Conservation (phyloP, 148 eudicot species). For the Silene latifolia region DNA sequence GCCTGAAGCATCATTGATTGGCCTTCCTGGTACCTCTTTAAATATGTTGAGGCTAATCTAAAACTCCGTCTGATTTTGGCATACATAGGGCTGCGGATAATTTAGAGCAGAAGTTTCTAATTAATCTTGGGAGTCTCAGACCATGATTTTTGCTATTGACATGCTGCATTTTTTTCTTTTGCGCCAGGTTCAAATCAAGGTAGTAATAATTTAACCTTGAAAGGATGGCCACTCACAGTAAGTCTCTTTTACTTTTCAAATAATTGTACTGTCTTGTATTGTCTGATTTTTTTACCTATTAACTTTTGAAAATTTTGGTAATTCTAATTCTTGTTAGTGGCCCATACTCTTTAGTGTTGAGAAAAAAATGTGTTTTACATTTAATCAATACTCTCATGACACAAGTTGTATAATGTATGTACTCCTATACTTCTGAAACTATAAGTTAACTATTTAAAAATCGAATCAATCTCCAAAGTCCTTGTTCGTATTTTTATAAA, state of each 20-base stretch:
- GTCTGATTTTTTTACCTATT: background rate
- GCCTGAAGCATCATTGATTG: constrained; percentile 56
- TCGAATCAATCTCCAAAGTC: too few species aligned
- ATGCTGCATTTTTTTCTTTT: constrained; percentile 12
- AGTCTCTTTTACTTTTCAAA: constrained; percentile 26
- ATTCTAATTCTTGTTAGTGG: background rate
- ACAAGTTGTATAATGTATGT: too few species aligned
- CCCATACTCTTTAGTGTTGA: too few species aligned
- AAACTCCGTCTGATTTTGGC: background rate
- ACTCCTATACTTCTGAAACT: too few species aligned
- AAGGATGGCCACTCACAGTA: constrained; percentile 86
- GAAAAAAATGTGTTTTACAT: too few species aligned
- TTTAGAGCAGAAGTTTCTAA: background rate
- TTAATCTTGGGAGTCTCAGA: background rate
- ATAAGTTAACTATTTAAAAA: too few species aligned
- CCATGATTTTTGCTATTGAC: constrained; percentile 21
- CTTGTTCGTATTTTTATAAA: too few species aligned
- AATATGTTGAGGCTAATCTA: background rate
- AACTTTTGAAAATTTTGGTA: background rate
- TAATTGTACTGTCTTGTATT: background rate
- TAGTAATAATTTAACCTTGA: constrained; percentile 58
- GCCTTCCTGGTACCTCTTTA: constrained; percentile 50
- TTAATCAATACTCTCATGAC: too few species aligned
- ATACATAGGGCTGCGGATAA: background rate
- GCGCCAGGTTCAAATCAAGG: constrained; percentile 61